Percentiles rank a stretch among this genome's conserved stretches.
phyloP scores from a whole-genome alignment of 768 basidiomycete genomes.

The Podaxis mareebaensis region DNA sequence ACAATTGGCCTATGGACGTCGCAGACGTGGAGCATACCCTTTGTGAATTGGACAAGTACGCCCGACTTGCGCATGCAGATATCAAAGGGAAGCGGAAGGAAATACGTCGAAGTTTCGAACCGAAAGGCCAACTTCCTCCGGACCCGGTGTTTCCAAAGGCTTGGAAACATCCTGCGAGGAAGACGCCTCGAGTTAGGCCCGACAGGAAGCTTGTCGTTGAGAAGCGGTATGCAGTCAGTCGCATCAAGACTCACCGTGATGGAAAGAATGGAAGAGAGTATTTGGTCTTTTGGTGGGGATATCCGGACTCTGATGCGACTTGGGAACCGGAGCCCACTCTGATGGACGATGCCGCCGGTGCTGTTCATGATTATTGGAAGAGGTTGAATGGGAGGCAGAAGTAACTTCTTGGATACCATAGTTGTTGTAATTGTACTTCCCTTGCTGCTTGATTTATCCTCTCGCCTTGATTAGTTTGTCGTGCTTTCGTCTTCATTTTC shows the following conservation, averaged over 20 bases:
- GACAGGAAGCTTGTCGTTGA: slow-evolving; percentile 36
- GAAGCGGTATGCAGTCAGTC: slow-evolving; percentile 43
- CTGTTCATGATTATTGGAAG: slow-evolving; percentile 43
- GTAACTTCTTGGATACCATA: slow-evolving; percentile 2
- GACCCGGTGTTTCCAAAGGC: slow-evolving; percentile 47
- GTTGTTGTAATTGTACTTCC: not conserved
- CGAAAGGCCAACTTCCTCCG: slow-evolving; percentile 25
- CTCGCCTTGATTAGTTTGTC: not conserved
- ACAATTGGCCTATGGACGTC: slow-evolving; percentile 53
- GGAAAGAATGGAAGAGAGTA: slow-evolving; percentile 41
- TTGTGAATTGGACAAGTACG: slow-evolving; percentile 81
- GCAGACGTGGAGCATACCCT: slow-evolving; percentile 78
- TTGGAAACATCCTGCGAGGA: slow-evolving; percentile 52
- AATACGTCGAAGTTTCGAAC: slow-evolving; percentile 38
- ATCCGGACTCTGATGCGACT: slow-evolving; percentile 48
- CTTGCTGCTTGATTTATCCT: not conserved
- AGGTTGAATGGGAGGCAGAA: not conserved
- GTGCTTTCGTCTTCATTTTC: not conserved
- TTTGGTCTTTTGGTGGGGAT: slow-evolving; percentile 58
- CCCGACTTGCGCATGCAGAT: slow-evolving; percentile 53
- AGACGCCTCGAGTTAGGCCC: slow-evolving; percentile 41
- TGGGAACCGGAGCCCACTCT: slow-evolving; percentile 57
- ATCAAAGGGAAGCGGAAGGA: slow-evolving; percentile 43
- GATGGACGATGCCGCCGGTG: slow-evolving; percentile 46
- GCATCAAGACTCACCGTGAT: slow-evolving; percentile 38